These are phyloP conservation scores for Ustilago hordei DNA, from an alignment of 1,284 basidiomycete species.

Conservation along the genomic window DNA sequence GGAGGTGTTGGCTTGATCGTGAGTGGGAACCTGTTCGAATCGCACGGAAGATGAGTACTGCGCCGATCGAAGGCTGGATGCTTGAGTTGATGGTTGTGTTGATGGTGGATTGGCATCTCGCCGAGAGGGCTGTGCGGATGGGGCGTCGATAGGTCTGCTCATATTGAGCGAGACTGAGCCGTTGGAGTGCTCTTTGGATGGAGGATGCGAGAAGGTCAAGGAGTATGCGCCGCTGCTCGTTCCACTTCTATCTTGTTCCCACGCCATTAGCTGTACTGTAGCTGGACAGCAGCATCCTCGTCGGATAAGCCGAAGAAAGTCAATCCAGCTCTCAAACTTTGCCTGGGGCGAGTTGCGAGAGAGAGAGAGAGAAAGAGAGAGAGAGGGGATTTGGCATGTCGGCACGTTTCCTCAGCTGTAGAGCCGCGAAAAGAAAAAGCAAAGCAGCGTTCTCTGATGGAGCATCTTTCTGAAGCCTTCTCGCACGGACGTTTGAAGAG, in stretches of 20 bases:
- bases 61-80: conserved; percentile 13
- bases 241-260: not conserved
- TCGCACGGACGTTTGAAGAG: not conserved
- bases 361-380: too few species aligned
- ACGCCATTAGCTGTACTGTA: not conserved
- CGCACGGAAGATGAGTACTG: conserved; percentile 35
- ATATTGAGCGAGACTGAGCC: conserved; percentile 7
- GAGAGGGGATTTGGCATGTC: not conserved
- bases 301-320: not conserved
- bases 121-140: conserved; percentile 7
- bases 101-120: conserved; percentile 7
- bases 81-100: not conserved
- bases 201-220: not conserved
- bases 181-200: conserved; percentile 1
- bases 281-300: not conserved
- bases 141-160: conserved; percentile 38
- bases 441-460: not conserved
- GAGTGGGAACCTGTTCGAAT: conserved; percentile 16
- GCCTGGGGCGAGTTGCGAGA: too few species aligned
- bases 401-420: not conserved
- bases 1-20: conserved; percentile 10
- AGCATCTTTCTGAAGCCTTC: not conserved
- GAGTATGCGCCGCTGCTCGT: not conserved
- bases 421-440: not conserved
- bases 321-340: too few species aligned